Evolutionary conservation across 306 rosid genomes (phyloP).

Genomic region (Abrus pulchellus): DNA sequence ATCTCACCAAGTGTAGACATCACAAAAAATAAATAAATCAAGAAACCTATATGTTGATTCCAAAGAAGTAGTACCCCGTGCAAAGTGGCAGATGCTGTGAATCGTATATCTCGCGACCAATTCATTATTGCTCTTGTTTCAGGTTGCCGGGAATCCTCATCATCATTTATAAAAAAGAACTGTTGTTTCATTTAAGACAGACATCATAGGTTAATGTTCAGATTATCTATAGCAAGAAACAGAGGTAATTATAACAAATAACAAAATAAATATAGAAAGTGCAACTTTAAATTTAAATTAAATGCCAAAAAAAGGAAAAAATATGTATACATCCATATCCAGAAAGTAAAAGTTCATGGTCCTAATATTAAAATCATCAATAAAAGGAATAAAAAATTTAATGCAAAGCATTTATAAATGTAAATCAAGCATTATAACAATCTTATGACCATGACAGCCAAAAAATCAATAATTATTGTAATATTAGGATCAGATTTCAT

Average conservation of each 20-base stretch:
- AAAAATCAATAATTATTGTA: slow-evolving; percentile 32
- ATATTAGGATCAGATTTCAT: slow-evolving; percentile 39
- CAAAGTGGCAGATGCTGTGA: slow-evolving; percentile 97
- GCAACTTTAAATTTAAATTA: slow-evolving; percentile 12
- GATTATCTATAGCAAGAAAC: slow-evolving; percentile 19
- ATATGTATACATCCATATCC: neutral
- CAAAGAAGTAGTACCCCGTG: slow-evolving; percentile 83
- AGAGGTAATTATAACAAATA: slow-evolving; percentile 16
- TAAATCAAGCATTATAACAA: neutral
- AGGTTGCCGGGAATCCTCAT: slow-evolving; percentile 75
- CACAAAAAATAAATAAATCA: neutral
- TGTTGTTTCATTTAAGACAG: slow-evolving; percentile 56
- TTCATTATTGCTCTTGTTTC: slow-evolving; percentile 94
- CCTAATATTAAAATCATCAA: slow-evolving; percentile 23
- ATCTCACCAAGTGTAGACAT: slow-evolving; percentile 14
- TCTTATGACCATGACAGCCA: slow-evolving; percentile 8
- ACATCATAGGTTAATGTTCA: slow-evolving; percentile 38
- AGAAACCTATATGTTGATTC: slow-evolving; percentile 20
- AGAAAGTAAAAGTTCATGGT: slow-evolving; percentile 23
- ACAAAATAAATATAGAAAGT: neutral
- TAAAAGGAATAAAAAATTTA: slow-evolving; percentile 6
- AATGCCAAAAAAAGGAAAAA: neutral
- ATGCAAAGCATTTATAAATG: slow-evolving; percentile 10
- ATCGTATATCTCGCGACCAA: slow-evolving; percentile 80
- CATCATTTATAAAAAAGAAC: slow-evolving; percentile 69